Evolutionary conservation across 116 monocot species (phyloP).

Genomic region (Trichopus zeylanicus): DNA sequence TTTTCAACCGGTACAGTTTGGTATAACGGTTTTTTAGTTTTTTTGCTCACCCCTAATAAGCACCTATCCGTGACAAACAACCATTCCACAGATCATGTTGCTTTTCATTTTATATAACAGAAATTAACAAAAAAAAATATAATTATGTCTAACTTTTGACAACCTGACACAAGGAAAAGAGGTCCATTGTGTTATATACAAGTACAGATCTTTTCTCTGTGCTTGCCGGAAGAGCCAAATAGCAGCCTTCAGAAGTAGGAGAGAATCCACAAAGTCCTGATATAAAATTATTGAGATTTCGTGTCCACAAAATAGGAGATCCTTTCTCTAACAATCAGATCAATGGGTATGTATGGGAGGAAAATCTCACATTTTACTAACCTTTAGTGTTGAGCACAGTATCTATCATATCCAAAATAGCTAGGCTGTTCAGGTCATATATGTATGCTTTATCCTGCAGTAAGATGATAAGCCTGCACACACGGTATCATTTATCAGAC

Average conservation of each 20-base stretch:
- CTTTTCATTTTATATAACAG: too few relatives aligned
- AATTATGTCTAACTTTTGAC: background rate
- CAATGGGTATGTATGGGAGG: too few relatives aligned
- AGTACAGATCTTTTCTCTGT: constrained; percentile 81
- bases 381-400: constrained; percentile 83
- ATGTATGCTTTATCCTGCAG: constrained; percentile 84
- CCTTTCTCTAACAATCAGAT: too few relatives aligned
- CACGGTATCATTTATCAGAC: constrained; percentile 7
- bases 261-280: constrained; percentile 92
- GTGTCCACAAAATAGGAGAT: too few relatives aligned
- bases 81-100: too few relatives aligned
- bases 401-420: constrained; percentile 73
- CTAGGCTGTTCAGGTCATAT: constrained; percentile 68
- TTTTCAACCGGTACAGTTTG: too few relatives aligned
- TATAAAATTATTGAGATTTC: constrained; percentile 20
- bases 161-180: constrained; percentile 87
- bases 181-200: constrained; percentile 67
- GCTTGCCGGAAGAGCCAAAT: constrained; percentile 91
- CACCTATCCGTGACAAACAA: too few relatives aligned
- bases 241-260: constrained; percentile 74
- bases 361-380: too few relatives aligned
- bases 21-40: too few relatives aligned
- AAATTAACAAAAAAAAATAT: background rate
- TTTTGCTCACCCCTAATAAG: too few relatives aligned
- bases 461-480: constrained; percentile 75